Evolutionary conservation across 176 grass and related monocot species (phyloP).

Genomic region (Aegilops longissima): DNA sequence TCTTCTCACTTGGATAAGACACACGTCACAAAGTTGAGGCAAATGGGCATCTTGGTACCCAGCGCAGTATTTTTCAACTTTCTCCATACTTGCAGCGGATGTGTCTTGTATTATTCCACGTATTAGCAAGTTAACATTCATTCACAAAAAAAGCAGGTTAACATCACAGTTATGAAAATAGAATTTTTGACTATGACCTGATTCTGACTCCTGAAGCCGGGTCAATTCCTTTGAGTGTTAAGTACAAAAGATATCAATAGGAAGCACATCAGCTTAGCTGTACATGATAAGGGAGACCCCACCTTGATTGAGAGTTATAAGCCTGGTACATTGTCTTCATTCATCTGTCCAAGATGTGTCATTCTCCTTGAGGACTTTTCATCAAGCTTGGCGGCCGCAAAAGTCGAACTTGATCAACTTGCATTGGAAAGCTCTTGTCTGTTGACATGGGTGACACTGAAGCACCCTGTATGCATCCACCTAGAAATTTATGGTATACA

Average conservation of each 20-base stretch:
- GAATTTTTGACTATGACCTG: not conserved
- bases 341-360: slow-evolving; percentile 4
- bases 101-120: not conserved
- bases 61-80: too few relatives aligned
- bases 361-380: not conserved
- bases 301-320: not conserved
- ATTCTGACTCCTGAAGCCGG: not conserved
- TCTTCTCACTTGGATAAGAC: too few relatives aligned
- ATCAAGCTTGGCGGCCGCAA: not conserved
- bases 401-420: not conserved
- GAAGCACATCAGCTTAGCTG: not conserved
- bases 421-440: not conserved
- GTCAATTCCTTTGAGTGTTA: slow-evolving; percentile 13
- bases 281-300: not conserved
- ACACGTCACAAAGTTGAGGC: too few relatives aligned
- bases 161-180: not conserved
- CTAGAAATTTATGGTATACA: not conserved
- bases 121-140: not conserved
- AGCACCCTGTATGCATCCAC: not conserved
- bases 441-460: not conserved
- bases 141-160: not conserved
- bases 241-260: not conserved
- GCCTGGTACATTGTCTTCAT: not conserved
- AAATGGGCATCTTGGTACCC: too few relatives aligned
- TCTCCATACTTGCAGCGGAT: too few relatives aligned